Conservation (phyloP, 2,329 filamentous ascomycete species). For the Aspergillus glaucus region DNA sequence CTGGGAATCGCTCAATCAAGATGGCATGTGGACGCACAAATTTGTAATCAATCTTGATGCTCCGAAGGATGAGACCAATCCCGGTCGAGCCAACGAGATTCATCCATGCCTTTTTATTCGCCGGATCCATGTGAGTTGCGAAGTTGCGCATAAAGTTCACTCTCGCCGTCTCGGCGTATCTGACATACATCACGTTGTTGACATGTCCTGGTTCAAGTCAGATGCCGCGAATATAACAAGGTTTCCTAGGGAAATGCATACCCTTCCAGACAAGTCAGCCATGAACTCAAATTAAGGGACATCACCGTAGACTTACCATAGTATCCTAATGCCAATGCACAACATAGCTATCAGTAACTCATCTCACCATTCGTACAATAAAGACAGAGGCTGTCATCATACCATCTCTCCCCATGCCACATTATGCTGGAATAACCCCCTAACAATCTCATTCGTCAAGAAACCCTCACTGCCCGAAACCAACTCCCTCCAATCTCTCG, state of each 20-base stretch:
- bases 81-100: constrained; percentile 61
- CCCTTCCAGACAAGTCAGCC: constrained; percentile 17
- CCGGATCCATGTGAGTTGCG: constrained; percentile 55
- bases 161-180: constrained; percentile 75
- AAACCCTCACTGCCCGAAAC: constrained; percentile 71
- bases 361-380: background rate
- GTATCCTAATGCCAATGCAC: constrained; percentile 31
- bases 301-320: constrained; percentile 33
- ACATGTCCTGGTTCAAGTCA: constrained; percentile 57
- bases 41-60: constrained; percentile 79
- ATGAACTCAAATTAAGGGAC: background rate
- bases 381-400: constrained; percentile 17
- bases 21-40: constrained; percentile 54
- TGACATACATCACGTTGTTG: constrained; percentile 78
- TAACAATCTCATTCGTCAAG: constrained; percentile 56
- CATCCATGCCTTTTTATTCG: constrained; percentile 58
- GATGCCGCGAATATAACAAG: background rate
- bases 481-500: constrained; percentile 64
- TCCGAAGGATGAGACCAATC: constrained; percentile 69
- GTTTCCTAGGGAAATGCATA: constrained; percentile 10
- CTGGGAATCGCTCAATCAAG: background rate
- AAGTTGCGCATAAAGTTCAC: constrained; percentile 73
- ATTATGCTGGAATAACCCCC: constrained; percentile 58
- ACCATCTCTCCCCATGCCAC: constrained; percentile 87
- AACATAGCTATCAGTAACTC: constrained; percentile 13